Base-by-base conservation (phyloP, 1,139 yeast genomes). In the Protomyces gravidus region DNA sequence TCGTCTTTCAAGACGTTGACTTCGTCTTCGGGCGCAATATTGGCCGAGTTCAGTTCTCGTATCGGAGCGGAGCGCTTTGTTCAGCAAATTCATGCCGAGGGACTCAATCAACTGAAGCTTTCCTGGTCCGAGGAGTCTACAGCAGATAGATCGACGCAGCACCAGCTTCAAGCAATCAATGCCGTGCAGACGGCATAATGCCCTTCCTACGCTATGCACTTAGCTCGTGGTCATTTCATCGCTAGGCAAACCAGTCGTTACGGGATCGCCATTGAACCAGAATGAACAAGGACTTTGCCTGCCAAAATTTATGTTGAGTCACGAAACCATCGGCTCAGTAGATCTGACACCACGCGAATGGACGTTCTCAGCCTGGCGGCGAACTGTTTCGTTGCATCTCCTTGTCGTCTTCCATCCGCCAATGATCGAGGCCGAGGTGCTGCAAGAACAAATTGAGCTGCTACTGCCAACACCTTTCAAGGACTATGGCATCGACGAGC, bases 391-490 rank as follows among this genome's bases (percentile, higher is more conserved):
- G 13, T 72, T 73, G 64, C 80, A 77, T 65, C 80, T 80, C 0
- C 67, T 80, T 36, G 74, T 80, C 21, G 83, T 79, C 2, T 69
- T 81, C 19, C 80, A 79, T 68, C 80, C 84, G 0, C 75, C 74
- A 51, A 71, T 76, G 2, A 71, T 80, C 62, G 51, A 50, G 5
- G 65, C 64, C 6, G 75, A 73, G 58, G 78, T 78, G 23, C 77
- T 78, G 49, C 64, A 66, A 5, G 73, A 71, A 11, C 71, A 69
- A 55, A 74, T 80, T 17, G 73, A 74, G 21, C 72, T 75, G 60
- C 68, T 80, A 28, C 65, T 73, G n/a, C 82, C 83, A 0, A 66
- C 70, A 2, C 68, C 67, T 11, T 71, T 72, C 61, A 76, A 75
- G 64, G 78, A 78, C 55, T 76, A 78, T 63, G 69, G 75, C 17